Evolutionary conservation across 257 asterid genomes (phyloP).

Genomic region (Orobanche coerulescens): DNA sequence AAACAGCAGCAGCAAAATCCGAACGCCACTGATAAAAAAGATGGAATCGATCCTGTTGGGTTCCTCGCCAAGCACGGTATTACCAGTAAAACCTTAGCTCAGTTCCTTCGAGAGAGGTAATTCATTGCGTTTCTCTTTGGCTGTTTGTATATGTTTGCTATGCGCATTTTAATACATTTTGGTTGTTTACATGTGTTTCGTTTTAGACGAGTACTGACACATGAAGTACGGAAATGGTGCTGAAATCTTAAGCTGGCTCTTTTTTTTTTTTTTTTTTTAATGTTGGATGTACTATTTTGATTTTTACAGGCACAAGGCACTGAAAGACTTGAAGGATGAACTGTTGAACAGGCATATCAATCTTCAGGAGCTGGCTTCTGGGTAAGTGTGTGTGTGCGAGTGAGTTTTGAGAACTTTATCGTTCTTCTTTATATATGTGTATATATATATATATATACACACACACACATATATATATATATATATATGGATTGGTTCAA

Average conservation of each 20-base stretch:
- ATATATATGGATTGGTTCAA: no score
- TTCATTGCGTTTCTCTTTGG: not conserved
- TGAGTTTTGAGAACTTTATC: not conserved
- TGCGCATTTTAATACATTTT: not conserved
- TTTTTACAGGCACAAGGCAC: conserved; percentile 61
- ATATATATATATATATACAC: no score
- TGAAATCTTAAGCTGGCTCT: conserved; percentile 6
- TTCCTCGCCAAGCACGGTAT: conserved; percentile 67
- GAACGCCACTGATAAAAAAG: conserved; percentile 30
- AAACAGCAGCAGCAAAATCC: conserved; percentile 6
- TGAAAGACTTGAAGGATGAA: conserved; percentile 77
- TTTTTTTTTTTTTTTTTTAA: no score
- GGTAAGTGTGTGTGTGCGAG: conserved; percentile 46
- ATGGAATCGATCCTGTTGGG: conserved; percentile 79
- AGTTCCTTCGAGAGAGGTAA: conserved; percentile 90
- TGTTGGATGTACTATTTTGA: conserved; percentile 8
- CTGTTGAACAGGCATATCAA: conserved; percentile 45
- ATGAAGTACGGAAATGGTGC: conserved; percentile 2
- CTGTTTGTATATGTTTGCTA: not conserved
- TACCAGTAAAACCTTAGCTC: conserved; percentile 59
- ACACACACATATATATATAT: no score
- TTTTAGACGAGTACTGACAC: not conserved
- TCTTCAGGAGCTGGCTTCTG: conserved; percentile 69
- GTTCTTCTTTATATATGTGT: not conserved
- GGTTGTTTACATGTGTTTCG: not conserved